phyloP scores from a whole-genome alignment of 1,284 basidiomycete species.

The Chalciporus sp. region DNA sequence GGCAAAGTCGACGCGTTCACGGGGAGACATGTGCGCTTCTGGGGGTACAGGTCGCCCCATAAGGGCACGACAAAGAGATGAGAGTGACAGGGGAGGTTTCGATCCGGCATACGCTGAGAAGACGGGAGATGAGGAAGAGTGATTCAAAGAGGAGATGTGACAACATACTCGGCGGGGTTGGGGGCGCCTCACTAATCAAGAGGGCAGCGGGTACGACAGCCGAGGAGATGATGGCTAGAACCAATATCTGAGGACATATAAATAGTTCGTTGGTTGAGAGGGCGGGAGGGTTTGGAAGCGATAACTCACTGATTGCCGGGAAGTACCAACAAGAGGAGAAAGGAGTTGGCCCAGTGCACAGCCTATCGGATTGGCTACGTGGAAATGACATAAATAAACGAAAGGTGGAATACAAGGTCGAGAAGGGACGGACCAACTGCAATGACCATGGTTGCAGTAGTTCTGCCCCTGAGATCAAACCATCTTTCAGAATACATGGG shows the following conservation, averaged over 20 bases:
- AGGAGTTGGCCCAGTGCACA: conserved; percentile 70
- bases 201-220: conserved; percentile 57
- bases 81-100: conserved; percentile 52
- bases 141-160: not conserved
- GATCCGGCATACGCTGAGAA: conserved; percentile 65
- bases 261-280: not conserved
- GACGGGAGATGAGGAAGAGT: not conserved
- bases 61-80: conserved; percentile 59
- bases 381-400: not conserved
- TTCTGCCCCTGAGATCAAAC: conserved; percentile 74
- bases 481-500: conserved; percentile 79
- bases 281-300: not conserved
- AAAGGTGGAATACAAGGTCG: too few species aligned
- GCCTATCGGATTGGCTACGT: conserved; percentile 66
- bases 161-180: conserved; percentile 71
- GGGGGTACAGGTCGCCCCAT: conserved; percentile 44
- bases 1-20: conserved; percentile 69
- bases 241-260: conserved; percentile 53
- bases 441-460: conserved; percentile 79
- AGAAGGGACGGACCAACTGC: conserved; percentile 53
- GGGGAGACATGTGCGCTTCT: conserved; percentile 56
- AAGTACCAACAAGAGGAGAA: conserved; percentile 60
- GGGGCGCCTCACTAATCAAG: conserved; percentile 59
- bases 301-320: conserved; percentile 56
- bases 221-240: conserved; percentile 71